Percentiles rank a stretch among this genome's conserved stretches.
Conservation (phyloP, 257 asterid genomes). For the Plantago ovata region DNA sequence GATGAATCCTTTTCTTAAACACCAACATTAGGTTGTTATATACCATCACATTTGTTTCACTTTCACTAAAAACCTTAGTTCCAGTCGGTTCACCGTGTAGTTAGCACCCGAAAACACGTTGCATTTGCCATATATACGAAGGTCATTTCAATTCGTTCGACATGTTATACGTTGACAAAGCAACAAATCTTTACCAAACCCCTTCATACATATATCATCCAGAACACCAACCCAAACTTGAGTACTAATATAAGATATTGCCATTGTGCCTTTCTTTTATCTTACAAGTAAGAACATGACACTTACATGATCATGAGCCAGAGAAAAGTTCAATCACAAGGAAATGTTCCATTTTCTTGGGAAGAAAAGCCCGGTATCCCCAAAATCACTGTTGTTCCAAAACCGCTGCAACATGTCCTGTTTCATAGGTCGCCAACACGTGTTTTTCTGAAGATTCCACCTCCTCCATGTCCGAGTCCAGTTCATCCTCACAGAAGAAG, state of each 20-base stretch:
- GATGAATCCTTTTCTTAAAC: background rate
- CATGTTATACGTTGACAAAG: background rate
- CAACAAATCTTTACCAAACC: background rate
- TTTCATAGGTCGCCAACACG: background rate
- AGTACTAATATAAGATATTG: background rate
- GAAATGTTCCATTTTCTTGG: slow-evolving; percentile 71
- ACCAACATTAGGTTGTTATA: background rate
- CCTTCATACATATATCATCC: background rate
- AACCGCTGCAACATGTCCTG: slow-evolving; percentile 14
- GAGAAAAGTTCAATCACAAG: slow-evolving; percentile 34
- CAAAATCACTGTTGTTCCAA: slow-evolving; percentile 29
- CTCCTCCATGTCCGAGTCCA: slow-evolving; percentile 39
- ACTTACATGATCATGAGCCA: slow-evolving; percentile 40
- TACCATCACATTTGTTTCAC: background rate
- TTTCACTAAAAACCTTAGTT: background rate
- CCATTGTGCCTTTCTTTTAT: background rate
- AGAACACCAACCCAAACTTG: background rate
- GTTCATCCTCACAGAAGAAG: slow-evolving; percentile 21
- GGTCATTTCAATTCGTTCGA: background rate
- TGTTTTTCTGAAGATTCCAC: slow-evolving; percentile 21
- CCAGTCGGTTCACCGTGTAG: background rate
- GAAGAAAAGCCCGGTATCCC: slow-evolving; percentile 71
- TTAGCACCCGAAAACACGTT: background rate
- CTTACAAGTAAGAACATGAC: background rate
- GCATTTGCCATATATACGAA: background rate